phyloP scores from a whole-genome alignment of 805 yeast species.

The Pichia gijzeniarum region DNA sequence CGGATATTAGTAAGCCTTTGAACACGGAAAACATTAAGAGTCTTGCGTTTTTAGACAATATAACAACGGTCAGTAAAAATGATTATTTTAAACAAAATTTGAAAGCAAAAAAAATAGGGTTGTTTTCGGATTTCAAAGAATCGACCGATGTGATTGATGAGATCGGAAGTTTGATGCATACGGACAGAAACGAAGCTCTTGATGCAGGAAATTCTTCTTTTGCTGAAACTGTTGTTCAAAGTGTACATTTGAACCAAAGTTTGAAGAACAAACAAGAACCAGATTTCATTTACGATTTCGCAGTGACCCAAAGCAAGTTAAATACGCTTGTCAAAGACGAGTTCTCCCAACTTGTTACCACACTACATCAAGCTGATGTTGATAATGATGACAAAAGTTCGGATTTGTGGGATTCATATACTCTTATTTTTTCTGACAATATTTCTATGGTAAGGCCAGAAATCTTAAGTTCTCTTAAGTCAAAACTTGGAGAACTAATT shows the following conservation, averaged over 20 bases:
- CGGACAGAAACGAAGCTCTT: neutral
- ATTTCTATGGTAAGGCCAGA: neutral
- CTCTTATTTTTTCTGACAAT: neutral
- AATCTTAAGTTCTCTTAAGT: neutral
- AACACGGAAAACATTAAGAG: neutral
- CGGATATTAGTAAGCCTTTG: neutral
- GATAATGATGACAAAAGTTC: neutral
- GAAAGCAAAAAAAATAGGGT: conserved; percentile 25
- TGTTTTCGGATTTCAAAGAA: conserved; percentile 3
- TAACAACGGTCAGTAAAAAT: conserved; percentile 12
- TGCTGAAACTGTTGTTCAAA: neutral
- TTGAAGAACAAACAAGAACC: neutral
- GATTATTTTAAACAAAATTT: conserved; percentile 23
- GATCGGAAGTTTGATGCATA: neutral
- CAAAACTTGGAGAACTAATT: conserved; percentile 1
- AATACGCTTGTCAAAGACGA: neutral
- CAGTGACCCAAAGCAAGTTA: conserved; percentile 1
- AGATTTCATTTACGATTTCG: conserved; percentile 5
- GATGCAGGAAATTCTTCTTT: neutral
- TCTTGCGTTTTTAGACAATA: neutral
- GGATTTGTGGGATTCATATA: neutral
- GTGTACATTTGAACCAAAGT: neutral
- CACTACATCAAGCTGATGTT: neutral
- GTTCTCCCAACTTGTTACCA: neutral
- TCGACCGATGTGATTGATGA: conserved; percentile 7